These are phyloP conservation scores for Maudiozyma barnettii DNA, from an alignment of 805 yeast species.

Conservation along the genomic window DNA sequence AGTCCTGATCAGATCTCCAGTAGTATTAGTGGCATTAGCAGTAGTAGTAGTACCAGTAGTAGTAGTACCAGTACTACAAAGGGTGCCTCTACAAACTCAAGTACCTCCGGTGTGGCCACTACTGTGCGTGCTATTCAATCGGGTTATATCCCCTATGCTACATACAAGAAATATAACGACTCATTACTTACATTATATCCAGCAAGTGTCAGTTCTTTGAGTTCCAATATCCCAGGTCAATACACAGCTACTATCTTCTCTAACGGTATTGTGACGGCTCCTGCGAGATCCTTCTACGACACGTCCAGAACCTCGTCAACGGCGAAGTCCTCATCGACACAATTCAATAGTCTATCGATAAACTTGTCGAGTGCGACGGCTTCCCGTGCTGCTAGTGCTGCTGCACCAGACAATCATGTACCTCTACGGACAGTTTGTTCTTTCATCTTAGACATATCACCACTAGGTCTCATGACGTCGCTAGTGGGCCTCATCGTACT, in stretches of 20 bases:
- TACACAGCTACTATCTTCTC: slow-evolving; percentile 26
- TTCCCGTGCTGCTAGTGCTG: neutral
- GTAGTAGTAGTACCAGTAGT: neutral
- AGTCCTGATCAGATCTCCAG: slow-evolving; percentile 34
- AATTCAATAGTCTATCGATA: slow-evolving; percentile 9
- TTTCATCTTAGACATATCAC: too few relatives aligned
- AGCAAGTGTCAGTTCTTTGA: slow-evolving; percentile 3
- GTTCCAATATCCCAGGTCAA: slow-evolving; percentile 20
- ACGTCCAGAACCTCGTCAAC: slow-evolving; percentile 18
- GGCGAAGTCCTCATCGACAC: slow-evolving; percentile 5
- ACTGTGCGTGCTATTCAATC: slow-evolving; percentile 27
- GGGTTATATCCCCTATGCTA: slow-evolving; percentile 45
- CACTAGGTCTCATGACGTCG: too few relatives aligned
- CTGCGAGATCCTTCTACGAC: slow-evolving; percentile 24
- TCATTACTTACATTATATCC: neutral
- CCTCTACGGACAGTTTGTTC: too few relatives aligned
- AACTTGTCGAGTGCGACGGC: neutral
- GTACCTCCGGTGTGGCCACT: neutral
- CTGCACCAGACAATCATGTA: too few relatives aligned
- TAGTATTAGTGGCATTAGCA: neutral
- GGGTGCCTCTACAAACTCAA: neutral
- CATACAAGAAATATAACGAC: slow-evolving; percentile 21
- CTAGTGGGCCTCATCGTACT: too few relatives aligned
- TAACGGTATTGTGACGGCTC: slow-evolving; percentile 24
- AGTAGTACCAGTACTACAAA: neutral